Evolutionary conservation across 768 basidiomycete genomes (phyloP).

Genomic region (Suillus occidentalis): DNA sequence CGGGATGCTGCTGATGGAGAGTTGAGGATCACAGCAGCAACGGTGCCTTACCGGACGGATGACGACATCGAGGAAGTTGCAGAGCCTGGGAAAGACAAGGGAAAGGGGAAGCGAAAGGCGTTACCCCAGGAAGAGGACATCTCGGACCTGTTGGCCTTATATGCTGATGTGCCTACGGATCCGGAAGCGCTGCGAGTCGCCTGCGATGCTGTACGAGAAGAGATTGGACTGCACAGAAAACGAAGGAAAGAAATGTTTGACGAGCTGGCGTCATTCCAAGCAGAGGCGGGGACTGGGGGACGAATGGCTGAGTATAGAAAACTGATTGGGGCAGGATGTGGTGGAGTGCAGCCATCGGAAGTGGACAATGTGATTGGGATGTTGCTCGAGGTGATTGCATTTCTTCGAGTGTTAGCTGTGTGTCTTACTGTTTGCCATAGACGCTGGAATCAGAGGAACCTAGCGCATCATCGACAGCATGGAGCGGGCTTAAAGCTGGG

Average conservation of each 20-base stretch:
- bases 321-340: slow-evolving; percentile 88
- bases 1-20: slow-evolving; percentile 63
- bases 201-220: slow-evolving; percentile 64
- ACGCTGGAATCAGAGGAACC: slow-evolving; percentile 83
- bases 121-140: slow-evolving; percentile 53
- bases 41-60: slow-evolving; percentile 46
- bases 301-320: slow-evolving; percentile 87
- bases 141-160: slow-evolving; percentile 59
- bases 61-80: slow-evolving; percentile 43
- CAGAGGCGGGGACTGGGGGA: slow-evolving; percentile 87
- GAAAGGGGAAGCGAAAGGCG: slow-evolving; percentile 57
- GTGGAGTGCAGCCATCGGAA: slow-evolving; percentile 80
- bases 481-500: slow-evolving; percentile 34
- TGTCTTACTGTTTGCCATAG: slow-evolving; percentile 36
- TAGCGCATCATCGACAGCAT: slow-evolving; percentile 50
- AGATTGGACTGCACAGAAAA: slow-evolving; percentile 63
- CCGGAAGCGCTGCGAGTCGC: slow-evolving; percentile 50
- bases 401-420: background rate
- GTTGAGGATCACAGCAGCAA: slow-evolving; percentile 45
- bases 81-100: slow-evolving; percentile 42
- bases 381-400: slow-evolving; percentile 67
- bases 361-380: slow-evolving; percentile 85
- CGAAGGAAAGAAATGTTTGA: slow-evolving; percentile 74
- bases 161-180: slow-evolving; percentile 58
- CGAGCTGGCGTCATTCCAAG: slow-evolving; percentile 75